Percentiles rank a stretch among this genome's conserved stretches.
phyloP scores from a whole-genome alignment of 2,329 filamentous ascomycete species.

The Orbilia quercus region DNA sequence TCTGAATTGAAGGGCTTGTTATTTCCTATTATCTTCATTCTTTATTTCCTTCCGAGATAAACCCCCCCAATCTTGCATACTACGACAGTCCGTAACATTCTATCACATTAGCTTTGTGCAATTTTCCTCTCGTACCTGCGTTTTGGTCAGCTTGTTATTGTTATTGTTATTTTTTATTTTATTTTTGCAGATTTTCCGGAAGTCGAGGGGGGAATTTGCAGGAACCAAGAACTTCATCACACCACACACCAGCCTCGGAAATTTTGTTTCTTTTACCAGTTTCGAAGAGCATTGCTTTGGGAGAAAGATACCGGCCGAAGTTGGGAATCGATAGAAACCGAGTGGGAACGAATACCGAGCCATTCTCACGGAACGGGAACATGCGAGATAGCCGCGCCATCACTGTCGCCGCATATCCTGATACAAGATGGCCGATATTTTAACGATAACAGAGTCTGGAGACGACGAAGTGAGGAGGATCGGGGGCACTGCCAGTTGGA shows the following conservation, averaged over 20 bases:
- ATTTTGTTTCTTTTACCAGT: conserved; percentile 2
- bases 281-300: not conserved
- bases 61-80: conserved; percentile 21
- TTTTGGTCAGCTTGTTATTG: too few species aligned
- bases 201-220: conserved; percentile 20
- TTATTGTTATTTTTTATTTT: conserved; percentile 4
- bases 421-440: conserved; percentile 55
- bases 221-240: conserved; percentile 4
- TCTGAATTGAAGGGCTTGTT: conserved; percentile 21
- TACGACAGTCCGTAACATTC: conserved; percentile 22
- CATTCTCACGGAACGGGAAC: conserved; percentile 29
- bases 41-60: conserved; percentile 9
- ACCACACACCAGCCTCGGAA: not conserved
- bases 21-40: not conserved
- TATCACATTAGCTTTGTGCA: conserved; percentile 16
- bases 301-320: conserved; percentile 3
- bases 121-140: not conserved
- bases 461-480: not conserved
- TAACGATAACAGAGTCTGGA: conserved; percentile 32
- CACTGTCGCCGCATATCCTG: conserved; percentile 50
- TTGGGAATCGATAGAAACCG: too few species aligned
- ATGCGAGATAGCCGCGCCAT: conserved; percentile 46
- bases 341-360: not conserved
- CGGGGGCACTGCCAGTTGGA: not conserved
- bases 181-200: not conserved